Evolutionary conservation across 768 basidiomycete genomes (phyloP), one percentile per base, ranked within the genome.

Genomic region (Pholiota conissans): DNA sequence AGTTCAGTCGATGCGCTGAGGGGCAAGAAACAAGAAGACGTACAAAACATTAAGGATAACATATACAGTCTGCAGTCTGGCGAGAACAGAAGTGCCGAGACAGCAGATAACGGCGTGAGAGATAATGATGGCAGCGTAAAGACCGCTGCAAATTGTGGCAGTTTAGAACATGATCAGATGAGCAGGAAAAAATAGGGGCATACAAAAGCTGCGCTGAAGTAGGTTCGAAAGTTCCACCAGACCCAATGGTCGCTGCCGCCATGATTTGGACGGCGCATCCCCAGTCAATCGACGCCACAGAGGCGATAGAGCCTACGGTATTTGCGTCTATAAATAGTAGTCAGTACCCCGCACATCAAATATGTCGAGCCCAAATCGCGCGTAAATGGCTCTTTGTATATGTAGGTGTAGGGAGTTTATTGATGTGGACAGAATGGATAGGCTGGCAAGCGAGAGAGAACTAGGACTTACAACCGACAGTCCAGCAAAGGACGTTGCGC

Each of bases 51-150:
- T 92, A 39, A 92, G 74, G n/a, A 82, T 61, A 20, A 91, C 82
- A 62, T 88, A 92, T 8, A 88, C 69, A 18, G 79, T 84, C 67
- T 93, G 91, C 13, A 92, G 64, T 27, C 89, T 77, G 1, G 90
- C 90, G 16, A 93, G 75, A 28, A 86, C 50, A 8, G 75, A 67
- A 1, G 90, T 90, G 14, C 83, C 88, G 14, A 91, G 74, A 60
- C 86, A 86, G 62, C 89, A 91, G 24, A 89, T 67, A 1, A 85
- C 57, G 0, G 79, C 87, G 65, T 92, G 88, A 2, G 80, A 74
- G 20, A 87, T 52, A 11, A 92, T 64, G 50, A 93, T 70, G 4
- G 78, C 86, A 20, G 74, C 74, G 61, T 85, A 93, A 4, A 91
- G 80, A 2, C 83, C 89, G 57, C 90, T 58, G 52, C 35, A 32